Evolutionary conservation across 306 rosid genomes (phyloP), one percentile per base, ranked within the genome.

Genomic region (Citrullus colocynthis): DNA sequence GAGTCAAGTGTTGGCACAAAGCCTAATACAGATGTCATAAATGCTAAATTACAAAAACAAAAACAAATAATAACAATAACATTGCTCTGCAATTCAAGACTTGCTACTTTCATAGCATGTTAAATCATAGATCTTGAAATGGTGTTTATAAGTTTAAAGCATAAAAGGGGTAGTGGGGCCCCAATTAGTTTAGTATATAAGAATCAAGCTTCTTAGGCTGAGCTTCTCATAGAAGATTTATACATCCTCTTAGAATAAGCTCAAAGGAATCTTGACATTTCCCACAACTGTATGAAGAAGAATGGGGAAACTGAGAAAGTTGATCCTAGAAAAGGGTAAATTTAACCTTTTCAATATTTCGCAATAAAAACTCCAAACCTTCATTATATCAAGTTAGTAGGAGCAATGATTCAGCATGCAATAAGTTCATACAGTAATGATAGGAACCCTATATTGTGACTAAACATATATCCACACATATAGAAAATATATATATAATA

Each of bases 361-460:
- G 15, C n/a, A 70, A 70, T 57, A 44, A 17, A 64, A 64, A 66
- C 52, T 41, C 41, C 74, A 39, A 69, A 44, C 39, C 20, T 24
- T 15, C 75, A 21, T 74, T 34, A 56, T 30, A 74, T 74, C 49
- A 51, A 54, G 17, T 57, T 11, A 36, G 79, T 57, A 56, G 64
- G 79, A 58, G 42, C 41, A 67, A 67, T 67, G 34, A 67, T 67
- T 67, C 74, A 76, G 66, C 24, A 76, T 37, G 79, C 79, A n/a
- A 39, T 39, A 56, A 76, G 39, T 12, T 58, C 56, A 74, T 74
- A 28, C 78, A 51, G 62, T 74, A 54, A 52, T 54, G 78, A 74
- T 74, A 73, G 32, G 44, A 52, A 73, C 9, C 30, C 77, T 16
- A 48, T 28, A 30, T 17, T 30, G 61, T 41, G 58, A 45, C 54